A percentile compares a stretch with the other conserved stretches of the same genome.
These are phyloP conservation scores for Ceratocystis ficicola DNA, from an alignment of 2,329 filamentous ascomycete species.

Conservation along the genomic window DNA sequence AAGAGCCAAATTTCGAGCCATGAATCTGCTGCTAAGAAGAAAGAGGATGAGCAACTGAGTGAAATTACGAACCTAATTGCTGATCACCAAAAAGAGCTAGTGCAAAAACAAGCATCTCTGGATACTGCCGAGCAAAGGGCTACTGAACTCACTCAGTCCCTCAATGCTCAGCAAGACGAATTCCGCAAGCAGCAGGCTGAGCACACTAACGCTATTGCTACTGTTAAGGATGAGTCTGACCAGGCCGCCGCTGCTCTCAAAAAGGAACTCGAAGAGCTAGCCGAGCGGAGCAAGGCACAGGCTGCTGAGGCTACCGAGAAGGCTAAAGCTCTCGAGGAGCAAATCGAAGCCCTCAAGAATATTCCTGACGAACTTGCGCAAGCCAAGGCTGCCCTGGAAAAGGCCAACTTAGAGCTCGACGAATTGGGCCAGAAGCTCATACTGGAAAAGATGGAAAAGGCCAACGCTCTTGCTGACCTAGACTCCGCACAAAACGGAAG, in stretches of 20 bases:
- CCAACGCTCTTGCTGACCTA: conserved; percentile 47
- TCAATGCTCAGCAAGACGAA: conserved; percentile 11
- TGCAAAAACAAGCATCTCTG: conserved; percentile 29
- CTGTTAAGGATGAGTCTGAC: conserved; percentile 18
- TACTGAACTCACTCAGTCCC: conserved; percentile 26
- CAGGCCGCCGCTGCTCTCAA: conserved; percentile 28
- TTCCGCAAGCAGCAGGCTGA: background rate
- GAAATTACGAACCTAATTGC: conserved; percentile 20
- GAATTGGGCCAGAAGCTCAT: conserved; percentile 43
- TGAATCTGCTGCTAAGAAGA: conserved; percentile 25
- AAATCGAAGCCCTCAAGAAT: conserved; percentile 45
- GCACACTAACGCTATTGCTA: conserved; percentile 24
- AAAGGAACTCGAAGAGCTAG: conserved; percentile 18
- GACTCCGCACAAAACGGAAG: conserved; percentile 42
- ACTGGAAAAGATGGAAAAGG: conserved; percentile 48
- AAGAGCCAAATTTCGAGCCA: conserved; percentile 25
- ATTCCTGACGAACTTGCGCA: conserved; percentile 15
- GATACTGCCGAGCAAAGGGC: conserved; percentile 29
- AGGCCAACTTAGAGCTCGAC: conserved; percentile 32
- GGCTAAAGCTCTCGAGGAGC: conserved; percentile 38
- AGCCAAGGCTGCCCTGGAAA: conserved; percentile 17
- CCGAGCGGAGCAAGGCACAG: conserved; percentile 12
- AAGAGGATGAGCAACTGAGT: conserved; percentile 17
- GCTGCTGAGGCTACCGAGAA: conserved; percentile 27
- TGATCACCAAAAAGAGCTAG: conserved; percentile 20